phyloP scores from a whole-genome alignment of 1,284 basidiomycete genomes.

The Cerioporus squamosus region DNA sequence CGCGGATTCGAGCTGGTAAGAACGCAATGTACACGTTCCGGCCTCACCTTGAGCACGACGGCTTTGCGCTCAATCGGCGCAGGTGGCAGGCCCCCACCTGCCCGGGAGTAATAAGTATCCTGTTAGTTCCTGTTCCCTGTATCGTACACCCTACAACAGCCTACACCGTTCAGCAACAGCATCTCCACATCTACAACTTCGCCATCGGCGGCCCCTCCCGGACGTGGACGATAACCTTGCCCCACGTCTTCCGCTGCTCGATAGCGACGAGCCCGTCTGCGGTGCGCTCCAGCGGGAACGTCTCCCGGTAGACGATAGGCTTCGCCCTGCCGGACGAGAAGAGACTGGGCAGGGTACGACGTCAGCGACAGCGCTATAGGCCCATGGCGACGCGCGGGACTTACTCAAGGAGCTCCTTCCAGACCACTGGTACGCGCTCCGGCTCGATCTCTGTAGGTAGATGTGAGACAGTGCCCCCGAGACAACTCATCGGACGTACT shows the following conservation, averaged over 20 bases:
- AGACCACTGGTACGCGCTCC: constrained; percentile 67
- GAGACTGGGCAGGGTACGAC: constrained; percentile 47
- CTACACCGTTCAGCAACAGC: too few species aligned
- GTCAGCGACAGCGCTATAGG: neutral
- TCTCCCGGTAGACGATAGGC: constrained; percentile 75
- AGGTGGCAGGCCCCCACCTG: too few species aligned
- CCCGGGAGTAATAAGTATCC: too few species aligned
- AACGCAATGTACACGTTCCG: too few species aligned
- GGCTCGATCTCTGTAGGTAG: constrained; percentile 65
- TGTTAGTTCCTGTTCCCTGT: too few species aligned
- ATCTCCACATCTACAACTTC: constrained; percentile 34
- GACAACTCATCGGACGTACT: constrained; percentile 50
- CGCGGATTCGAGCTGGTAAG: too few species aligned
- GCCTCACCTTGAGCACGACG: too few species aligned
- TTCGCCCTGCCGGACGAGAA: constrained; percentile 68
- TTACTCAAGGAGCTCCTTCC: constrained; percentile 74
- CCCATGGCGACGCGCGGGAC: constrained; percentile 26
- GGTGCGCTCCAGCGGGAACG: constrained; percentile 67
- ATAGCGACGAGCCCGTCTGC: constrained; percentile 73
- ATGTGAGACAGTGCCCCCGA: neutral
- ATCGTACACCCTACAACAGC: too few species aligned
- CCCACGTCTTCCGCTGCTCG: constrained; percentile 89
- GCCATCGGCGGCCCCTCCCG: constrained; percentile 46
- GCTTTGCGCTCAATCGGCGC: too few species aligned
- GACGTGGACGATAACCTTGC: constrained; percentile 83